Percentiles rank a stretch among this genome's conserved stretches.
Conservation (phyloP, 2,329 filamentous ascomycete genomes). For the Fonsecaea monophora region DNA sequence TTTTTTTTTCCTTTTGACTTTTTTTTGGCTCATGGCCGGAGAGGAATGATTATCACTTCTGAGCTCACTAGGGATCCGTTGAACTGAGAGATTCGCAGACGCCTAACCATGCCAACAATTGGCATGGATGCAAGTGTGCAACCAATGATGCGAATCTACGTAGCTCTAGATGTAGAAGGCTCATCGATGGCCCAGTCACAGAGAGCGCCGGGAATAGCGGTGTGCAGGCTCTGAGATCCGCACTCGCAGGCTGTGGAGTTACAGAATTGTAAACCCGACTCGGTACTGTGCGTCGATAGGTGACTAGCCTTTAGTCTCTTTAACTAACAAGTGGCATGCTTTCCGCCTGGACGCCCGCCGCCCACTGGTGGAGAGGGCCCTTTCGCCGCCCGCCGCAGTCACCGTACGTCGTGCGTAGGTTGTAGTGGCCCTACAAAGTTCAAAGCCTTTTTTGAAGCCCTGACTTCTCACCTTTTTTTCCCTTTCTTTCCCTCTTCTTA, state of each 20-base stretch:
- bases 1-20: neutral
- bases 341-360: constrained; percentile 11
- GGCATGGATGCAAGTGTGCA: constrained; percentile 7
- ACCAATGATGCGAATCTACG: constrained; percentile 19
- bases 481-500: constrained; percentile 36
- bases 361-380: constrained; percentile 6
- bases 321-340: neutral
- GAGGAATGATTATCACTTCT: neutral
- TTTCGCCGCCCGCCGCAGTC: constrained; percentile 1
- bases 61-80: neutral
- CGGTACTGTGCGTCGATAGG: neutral
- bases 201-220: constrained; percentile 21
- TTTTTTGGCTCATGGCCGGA: constrained; percentile 3
- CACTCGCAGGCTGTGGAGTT: constrained; percentile 6
- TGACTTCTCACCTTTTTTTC: constrained; percentile 23
- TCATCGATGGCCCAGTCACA: constrained; percentile 9
- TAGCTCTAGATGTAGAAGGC: neutral
- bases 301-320: neutral
- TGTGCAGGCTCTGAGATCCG: constrained; percentile 19
- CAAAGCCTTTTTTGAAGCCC: constrained; percentile 17
- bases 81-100: neutral
- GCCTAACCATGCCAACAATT: neutral
- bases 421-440: constrained; percentile 2
- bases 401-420: no score
- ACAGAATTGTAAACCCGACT: constrained; percentile 4